Evolutionary conservation across 2,329 filamentous ascomycete genomes (phyloP).

Genomic region (Sporothrix brasiliensis): DNA sequence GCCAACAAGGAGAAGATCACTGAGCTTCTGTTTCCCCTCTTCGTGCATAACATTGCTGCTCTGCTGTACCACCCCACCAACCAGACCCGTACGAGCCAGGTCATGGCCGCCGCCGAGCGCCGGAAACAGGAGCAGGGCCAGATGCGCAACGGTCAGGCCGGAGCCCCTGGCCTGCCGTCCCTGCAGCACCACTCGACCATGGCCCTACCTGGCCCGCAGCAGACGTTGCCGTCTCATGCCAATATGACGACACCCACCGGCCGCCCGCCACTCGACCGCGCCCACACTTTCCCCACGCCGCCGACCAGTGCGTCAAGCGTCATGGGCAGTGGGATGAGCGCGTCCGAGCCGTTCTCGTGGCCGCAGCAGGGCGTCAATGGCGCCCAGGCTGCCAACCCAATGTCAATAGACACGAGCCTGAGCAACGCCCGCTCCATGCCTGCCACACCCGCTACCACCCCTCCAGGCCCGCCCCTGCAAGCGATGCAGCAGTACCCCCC

Average conservation of each 20-base stretch:
- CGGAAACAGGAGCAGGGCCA: slow-evolving; percentile 73
- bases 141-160: slow-evolving; percentile 62
- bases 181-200: slow-evolving; percentile 67
- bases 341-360: slow-evolving; percentile 82
- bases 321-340: slow-evolving; percentile 68
- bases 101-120: slow-evolving; percentile 82
- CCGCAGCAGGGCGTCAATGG: slow-evolving; percentile 63
- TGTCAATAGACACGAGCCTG: slow-evolving; percentile 79
- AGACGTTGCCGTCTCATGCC: slow-evolving; percentile 66
- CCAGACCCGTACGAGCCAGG: slow-evolving; percentile 76
- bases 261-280: slow-evolving; percentile 77
- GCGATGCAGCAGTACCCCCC: slow-evolving; percentile 77
- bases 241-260: slow-evolving; percentile 55
- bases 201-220: slow-evolving; percentile 59
- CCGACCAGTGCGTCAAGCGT: slow-evolving; percentile 91
- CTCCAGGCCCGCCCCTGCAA: slow-evolving; percentile 75
- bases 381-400: slow-evolving; percentile 65
- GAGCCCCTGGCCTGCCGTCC: slow-evolving; percentile 62
- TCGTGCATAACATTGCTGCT: slow-evolving; percentile 95
- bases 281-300: slow-evolving; percentile 91
- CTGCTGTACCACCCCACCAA: slow-evolving; percentile 93
- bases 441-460: slow-evolving; percentile 86
- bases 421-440: slow-evolving; percentile 83
- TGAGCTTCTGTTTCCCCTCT: slow-evolving; percentile 89
- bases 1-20: slow-evolving; percentile 99